Evolutionary conservation across 148 eudicot species (phyloP), one percentile per base, ranked within the genome.

Genomic region (Chenopodium suecicum): DNA sequence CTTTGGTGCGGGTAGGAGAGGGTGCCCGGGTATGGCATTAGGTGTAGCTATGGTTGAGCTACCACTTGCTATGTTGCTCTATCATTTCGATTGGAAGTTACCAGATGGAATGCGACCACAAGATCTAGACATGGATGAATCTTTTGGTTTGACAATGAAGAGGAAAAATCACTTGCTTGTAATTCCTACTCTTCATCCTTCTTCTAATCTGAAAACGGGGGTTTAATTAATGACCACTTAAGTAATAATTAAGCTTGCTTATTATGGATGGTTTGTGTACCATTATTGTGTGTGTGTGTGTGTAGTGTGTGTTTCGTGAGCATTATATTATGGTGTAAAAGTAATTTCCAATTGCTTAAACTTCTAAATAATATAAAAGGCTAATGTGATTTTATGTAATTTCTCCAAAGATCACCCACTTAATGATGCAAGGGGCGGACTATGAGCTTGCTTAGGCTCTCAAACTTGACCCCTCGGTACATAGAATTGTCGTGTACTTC

Each of bases 1-100:
- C 2, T 88, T 88, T 80, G 90, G 88, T 0, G 70, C 83, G 6
- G 90, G 90, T 0, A 84, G 85, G 76, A 82, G 90, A 56, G 74
- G 74, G 70, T 86, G 90, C 23, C 90, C 87, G 0, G 88, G 88
- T 8, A 71, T 88, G 68, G 56, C 75, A 50, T 73, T 83, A 48
- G 90, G 84, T 4, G 32, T 83, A 4, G 81, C 84, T 13, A 81
- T 73, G 52, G 70, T 88, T 27, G 84, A 84, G 54, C 80, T 84
- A 4, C 68, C 88, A 32, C 63, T 88, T 41, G 88, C 88, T 1
- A 69, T 46, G 54, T 22, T 88, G 29, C 82, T 88, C 16, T 86
- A 83, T 58, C 83, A 67, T 74, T 88, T 88, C 44, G 70, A 86
- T 69, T 88, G 90, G 90, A 77, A 78, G 20, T 76, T 84, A 37